Evolutionary conservation across 495 filamentous ascomycete genomes (phyloP).

Genomic region (Cercophora sp.): DNA sequence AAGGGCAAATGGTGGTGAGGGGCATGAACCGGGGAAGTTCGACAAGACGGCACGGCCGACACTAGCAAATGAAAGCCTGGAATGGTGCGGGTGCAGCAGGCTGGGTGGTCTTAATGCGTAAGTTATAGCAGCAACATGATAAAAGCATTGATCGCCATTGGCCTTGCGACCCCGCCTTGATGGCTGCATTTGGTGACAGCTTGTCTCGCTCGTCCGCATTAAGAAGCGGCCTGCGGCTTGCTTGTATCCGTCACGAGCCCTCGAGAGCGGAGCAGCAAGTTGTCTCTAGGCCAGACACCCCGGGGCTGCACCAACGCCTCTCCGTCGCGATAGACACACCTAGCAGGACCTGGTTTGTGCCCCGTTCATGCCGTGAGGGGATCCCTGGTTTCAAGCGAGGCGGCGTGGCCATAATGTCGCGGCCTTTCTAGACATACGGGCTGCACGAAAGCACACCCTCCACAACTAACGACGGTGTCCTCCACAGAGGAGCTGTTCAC

Average conservation of each 20-base stretch:
- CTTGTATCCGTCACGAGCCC: background rate
- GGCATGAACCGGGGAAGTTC: constrained; percentile 27
- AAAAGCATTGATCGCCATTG: constrained; percentile 14
- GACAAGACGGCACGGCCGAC: constrained; percentile 17
- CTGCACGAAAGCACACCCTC: too few species aligned
- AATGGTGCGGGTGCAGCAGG: constrained; percentile 8
- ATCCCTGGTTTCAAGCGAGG: constrained; percentile 17
- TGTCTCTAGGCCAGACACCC: too few species aligned
- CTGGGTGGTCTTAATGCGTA: constrained; percentile 19
- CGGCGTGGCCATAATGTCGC: too few species aligned
- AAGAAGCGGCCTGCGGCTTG: too few species aligned
- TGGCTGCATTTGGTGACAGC: constrained; percentile 17
- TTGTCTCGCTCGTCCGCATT: constrained; percentile 13
- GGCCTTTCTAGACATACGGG: too few species aligned
- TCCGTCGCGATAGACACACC: too few species aligned
- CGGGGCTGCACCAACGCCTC: too few species aligned
- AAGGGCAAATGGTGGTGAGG: constrained; percentile 10
- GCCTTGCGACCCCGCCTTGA: constrained; percentile 12
- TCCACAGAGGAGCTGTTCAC: too few species aligned
- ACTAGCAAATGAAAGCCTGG: constrained; percentile 20
- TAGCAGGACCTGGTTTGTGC: constrained; percentile 10
- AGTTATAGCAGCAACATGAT: constrained; percentile 15
- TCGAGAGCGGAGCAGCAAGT: background rate
- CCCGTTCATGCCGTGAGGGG: constrained; percentile 19
- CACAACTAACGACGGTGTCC: too few species aligned